A percentile compares a stretch with the other conserved stretches of the same genome.
These are phyloP conservation scores for Scedosporium aurantiacum DNA, from an alignment of 2,329 filamentous ascomycete genomes.

Conservation along the genomic window DNA sequence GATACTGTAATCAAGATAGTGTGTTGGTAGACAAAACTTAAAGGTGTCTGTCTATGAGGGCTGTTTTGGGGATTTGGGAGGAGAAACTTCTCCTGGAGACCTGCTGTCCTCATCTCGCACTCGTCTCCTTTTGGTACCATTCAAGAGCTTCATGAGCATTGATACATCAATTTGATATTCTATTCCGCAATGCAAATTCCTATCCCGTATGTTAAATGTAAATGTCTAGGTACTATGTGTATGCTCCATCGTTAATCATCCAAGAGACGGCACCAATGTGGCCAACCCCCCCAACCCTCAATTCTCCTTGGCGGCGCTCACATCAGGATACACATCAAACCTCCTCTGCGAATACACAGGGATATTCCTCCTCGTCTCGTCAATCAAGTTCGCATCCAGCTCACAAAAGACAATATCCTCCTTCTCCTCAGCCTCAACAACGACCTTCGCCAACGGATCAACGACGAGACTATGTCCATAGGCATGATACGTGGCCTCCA, in stretches of 20 bases:
- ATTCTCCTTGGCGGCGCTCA: slow-evolving; percentile 47
- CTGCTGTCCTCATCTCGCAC: too few relatives aligned
- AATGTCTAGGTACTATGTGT: too few relatives aligned
- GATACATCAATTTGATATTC: too few relatives aligned
- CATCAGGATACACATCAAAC: slow-evolving; percentile 92
- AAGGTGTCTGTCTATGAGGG: too few relatives aligned
- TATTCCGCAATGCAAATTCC: too few relatives aligned
- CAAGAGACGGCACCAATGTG: background rate
- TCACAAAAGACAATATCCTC: slow-evolving; percentile 69
- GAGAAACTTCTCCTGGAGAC: too few relatives aligned
- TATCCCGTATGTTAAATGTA: too few relatives aligned
- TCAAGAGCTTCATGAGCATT: too few relatives aligned
- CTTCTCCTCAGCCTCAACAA: slow-evolving; percentile 65
- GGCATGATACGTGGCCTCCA: slow-evolving; percentile 68
- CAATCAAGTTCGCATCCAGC: slow-evolving; percentile 56
- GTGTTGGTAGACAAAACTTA: too few relatives aligned
- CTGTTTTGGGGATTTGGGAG: too few relatives aligned
- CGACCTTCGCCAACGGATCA: slow-evolving; percentile 76
- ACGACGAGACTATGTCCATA: slow-evolving; percentile 87
- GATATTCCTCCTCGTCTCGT: slow-evolving; percentile 69
- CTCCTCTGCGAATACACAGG: slow-evolving; percentile 74
- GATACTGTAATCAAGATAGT: too few relatives aligned
- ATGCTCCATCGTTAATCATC: background rate
- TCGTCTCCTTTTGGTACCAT: too few relatives aligned
- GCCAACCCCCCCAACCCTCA: slow-evolving; percentile 22